Evolutionary conservation across 805 yeast genomes (phyloP), one percentile per base, ranked within the genome.

Genomic region (Jamesozyma spencerorum): DNA sequence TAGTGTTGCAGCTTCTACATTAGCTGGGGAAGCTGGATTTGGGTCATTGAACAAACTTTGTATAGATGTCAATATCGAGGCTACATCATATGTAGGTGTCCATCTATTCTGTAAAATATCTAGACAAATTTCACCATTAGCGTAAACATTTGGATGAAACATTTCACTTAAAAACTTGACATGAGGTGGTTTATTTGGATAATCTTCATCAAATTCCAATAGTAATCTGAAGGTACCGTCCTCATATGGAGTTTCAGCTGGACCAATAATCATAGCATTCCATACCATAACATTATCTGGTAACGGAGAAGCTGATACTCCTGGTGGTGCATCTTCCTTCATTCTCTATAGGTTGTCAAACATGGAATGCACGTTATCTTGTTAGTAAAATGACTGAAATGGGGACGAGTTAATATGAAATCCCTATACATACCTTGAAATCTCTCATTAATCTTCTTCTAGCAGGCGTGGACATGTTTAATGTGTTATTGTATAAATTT

Each of bases 111-210:
- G 98, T 50, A 92, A 69, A 50, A 92, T 92, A 65, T 92, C 98
- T 47, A 92, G 72, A 66, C 98, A 92, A 47, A 92, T 75, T 56
- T 92, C 97, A 19, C 98, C 98, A 36, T 81, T 75, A 8, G 94
- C 95, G 57, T 92, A 92, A 3, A 92, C 97, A 58, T 92, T 92
- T 2, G 98, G 98, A 60, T 92, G 98, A 62, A 92, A 92, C 96
- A 92, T 92, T 54, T 85, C 90, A 46, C 90, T 80, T 31, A 88
- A 69, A 60, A 92, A 92, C 59, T 85, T 82, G 34, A 92, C 98
- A 42, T 74, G 70, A 2, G 98, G 98, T 18, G 98, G 97, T 56
- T 92, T 92, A 55, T 90, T 88, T 3, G 98, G 98, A 56, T 92
- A 92, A 57, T 87, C 96, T 65, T 92, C 98, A 59, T 87, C 96